Base-by-base conservation (phyloP, 1,284 basidiomycete species). In the Microbotryum silenes-acaulis region DNA sequence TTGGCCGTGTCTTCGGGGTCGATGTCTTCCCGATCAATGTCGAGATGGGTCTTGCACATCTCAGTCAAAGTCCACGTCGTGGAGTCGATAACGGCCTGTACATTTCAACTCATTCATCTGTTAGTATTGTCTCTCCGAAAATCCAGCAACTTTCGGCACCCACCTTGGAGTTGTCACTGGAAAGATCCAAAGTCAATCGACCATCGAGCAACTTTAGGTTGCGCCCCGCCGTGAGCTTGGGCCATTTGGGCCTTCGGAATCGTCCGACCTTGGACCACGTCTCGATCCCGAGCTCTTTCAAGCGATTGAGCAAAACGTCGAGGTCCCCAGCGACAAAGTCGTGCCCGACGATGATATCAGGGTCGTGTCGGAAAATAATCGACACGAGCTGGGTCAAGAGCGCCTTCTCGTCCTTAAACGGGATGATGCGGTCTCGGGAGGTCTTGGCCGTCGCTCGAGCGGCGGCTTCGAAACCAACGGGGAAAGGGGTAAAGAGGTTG, bases 1-100 rank as follows among this genome's bases (percentile, higher is more conserved):
- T 70, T 82, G 20, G 91, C 85, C 0, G 91, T 93, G 71, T 98
- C 94, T 68, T 97, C 94, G 0, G 92, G 88, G 72, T 98, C 94
- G 65, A 97, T 92, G 68, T 96, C 92, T 73, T 94, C 87, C 48
- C 92, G 80, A 56, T 87, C 84, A 62, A 83, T 82, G 67, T 88
- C 87, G 68, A 99, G 83, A 74, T 96, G 89, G 0, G 91, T 91
- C 65, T 82, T 83, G 76, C 88, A 91, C 90, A 97, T 97, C 76
- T 98, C 96, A 10, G 90, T 93, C 60, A 98, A 79, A 3, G 93
- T 96, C 96, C 96, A 99, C 1, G 94, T 97, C 29, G 87, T 96
- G 14, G 90, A 98, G 21, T 85, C 78, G 71, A 97, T 94, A 89
- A 94, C 93, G 46, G 87, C 85, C 89, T 91, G 61, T 42, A 42